phyloP scores from a whole-genome alignment of 768 basidiomycete species.

The Jaapia argillacea region DNA sequence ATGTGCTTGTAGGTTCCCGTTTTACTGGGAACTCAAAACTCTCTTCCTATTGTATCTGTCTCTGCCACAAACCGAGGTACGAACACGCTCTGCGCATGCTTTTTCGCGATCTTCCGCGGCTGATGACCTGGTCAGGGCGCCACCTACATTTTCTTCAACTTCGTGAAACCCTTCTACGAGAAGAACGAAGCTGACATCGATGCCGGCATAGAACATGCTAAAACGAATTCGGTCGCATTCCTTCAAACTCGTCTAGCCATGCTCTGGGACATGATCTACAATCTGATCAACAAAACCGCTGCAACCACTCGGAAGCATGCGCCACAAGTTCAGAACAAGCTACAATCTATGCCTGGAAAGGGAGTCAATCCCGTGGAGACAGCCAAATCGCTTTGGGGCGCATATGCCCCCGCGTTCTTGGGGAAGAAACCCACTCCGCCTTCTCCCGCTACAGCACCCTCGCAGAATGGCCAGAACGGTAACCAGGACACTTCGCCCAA shows the following conservation, averaged over 20 bases:
- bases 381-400: conserved; percentile 22
- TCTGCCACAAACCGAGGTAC: conserved; percentile 60
- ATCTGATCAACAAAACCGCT: conserved; percentile 29
- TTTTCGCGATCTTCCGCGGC: neutral
- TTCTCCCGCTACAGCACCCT: no score
- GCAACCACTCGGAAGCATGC: conserved; percentile 12
- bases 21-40: conserved; percentile 71
- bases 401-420: conserved; percentile 30
- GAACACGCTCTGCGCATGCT: conserved; percentile 7
- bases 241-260: conserved; percentile 37
- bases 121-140: conserved; percentile 39
- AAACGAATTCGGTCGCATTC: conserved; percentile 44
- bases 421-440: no score
- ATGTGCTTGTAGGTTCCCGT: conserved; percentile 76
- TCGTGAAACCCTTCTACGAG: conserved; percentile 50
- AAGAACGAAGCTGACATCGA: conserved; percentile 55
- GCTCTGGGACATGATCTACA: conserved; percentile 38
- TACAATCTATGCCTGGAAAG: neutral
- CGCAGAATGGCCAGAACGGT: no score
- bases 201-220: conserved; percentile 42
- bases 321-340: no score
- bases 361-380: conserved; percentile 6
- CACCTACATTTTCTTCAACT: conserved; percentile 49
- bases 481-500: no score
- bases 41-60: conserved; percentile 56